Evolutionary conservation across 257 asterid species (phyloP).

Genomic region (Jacaranda mimosifolia): DNA sequence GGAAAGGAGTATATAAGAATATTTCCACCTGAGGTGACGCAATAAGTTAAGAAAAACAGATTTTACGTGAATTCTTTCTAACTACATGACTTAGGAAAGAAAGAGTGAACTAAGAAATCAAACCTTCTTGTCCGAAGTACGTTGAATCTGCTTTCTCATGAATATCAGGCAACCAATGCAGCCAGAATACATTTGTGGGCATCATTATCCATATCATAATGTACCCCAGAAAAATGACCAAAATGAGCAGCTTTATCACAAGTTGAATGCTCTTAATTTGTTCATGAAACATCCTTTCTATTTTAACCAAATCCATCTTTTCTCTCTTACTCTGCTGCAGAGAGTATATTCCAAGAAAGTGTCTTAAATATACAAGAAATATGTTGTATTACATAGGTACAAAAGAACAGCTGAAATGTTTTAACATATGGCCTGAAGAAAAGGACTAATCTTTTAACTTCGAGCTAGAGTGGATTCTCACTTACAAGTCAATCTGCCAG

Average conservation of each 20-base stretch:
- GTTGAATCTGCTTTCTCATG: conserved; percentile 41
- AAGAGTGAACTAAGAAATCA: conserved; percentile 4
- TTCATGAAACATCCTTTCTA: conserved; percentile 10
- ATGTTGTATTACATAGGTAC: background rate
- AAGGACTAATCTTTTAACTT: conserved; percentile 33
- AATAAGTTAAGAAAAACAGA: background rate
- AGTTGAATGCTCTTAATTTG: conserved; percentile 37
- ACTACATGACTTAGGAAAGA: background rate
- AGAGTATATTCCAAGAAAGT: background rate
- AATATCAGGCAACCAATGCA: conserved; percentile 55
- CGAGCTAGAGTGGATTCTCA: conserved; percentile 11
- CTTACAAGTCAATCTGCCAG: background rate
- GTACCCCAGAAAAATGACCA: conserved; percentile 50
- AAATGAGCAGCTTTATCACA: conserved; percentile 45
- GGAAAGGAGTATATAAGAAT: conserved; percentile 47
- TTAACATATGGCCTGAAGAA: background rate
- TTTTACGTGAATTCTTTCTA: background rate
- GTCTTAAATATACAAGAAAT: conserved; percentile 12
- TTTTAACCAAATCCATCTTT: conserved; percentile 27
- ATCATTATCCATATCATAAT: conserved; percentile 62
- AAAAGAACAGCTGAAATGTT: conserved; percentile 26
- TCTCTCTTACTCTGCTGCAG: background rate
- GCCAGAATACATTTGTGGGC: conserved; percentile 60
- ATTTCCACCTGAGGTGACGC: conserved; percentile 43
- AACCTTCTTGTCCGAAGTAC: conserved; percentile 52